Evolutionary conservation across 2,329 filamentous ascomycete species (phyloP), one percentile per base, ranked within the genome.

Genomic region (Colletotrichum lindemuthianum): DNA sequence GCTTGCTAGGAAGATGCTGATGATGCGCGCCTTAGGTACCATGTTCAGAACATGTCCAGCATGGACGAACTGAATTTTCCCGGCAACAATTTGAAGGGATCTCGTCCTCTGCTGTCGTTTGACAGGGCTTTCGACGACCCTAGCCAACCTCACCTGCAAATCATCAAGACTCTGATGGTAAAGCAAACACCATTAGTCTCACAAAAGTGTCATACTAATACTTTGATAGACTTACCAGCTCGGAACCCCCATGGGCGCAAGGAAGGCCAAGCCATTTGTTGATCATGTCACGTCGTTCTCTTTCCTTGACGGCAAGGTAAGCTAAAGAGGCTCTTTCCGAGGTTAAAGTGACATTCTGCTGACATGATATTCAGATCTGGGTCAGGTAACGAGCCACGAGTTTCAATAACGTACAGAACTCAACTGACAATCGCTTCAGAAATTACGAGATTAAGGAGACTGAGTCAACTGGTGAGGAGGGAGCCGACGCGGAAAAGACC

Each of bases 51-150:
- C 24, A 24, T 24, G 24, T 24, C 24, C 80, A 97, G 95, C 9
- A 97, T 96, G 92, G 93, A 95, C 74, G 96, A 99, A 78, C 84
- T 99, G 40, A 92, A 97, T 74, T 98, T 99, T 77, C 94, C 93
- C 13, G 96, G 96, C 58, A 99, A 99, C 82, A 97, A 94, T 76
- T 82, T 98, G 67, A 97, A 97, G 80, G 96, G 96, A 64, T 96
- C 92, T 34, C 85, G 96, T 40, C 95, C 96, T 1, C 84, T 99
- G 43, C 88, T 99, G 16, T 43, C 39, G n/a, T 99, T 99, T 77
- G 96, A 98, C 76, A 86, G 88, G 57, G 87, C 88, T 15, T 99
- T 99, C 79, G 92, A 96, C 24, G 66, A 86, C 86, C 70, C 86
- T 92, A 72, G 91, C 93, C 2, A 89, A 97, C 73, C 88, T 96